phyloP scores from a whole-genome alignment of 1,284 basidiomycete genomes.

The Cutaneotrichosporon cutaneum region DNA sequence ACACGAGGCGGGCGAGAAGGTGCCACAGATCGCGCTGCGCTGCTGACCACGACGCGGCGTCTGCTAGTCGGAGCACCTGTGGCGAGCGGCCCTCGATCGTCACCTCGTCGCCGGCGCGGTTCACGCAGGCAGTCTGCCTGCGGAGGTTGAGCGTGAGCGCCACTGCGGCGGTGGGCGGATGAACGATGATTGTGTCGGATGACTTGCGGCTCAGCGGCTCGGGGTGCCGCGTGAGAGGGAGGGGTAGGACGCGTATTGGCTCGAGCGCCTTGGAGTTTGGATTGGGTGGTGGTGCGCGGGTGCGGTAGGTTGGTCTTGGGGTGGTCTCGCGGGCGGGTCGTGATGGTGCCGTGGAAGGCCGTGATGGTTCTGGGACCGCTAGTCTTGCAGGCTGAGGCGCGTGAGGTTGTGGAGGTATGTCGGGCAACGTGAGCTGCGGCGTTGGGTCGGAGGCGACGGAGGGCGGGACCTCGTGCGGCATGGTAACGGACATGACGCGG shows the following conservation, averaged over 20 bases:
- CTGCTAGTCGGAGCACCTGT: neutral
- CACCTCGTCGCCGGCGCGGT: neutral
- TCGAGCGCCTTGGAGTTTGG: neutral
- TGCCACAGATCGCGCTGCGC: constrained; percentile 31
- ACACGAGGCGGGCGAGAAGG: constrained; percentile 25
- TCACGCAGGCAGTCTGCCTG: neutral
- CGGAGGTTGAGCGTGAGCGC: constrained; percentile 16
- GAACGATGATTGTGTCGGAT: constrained; percentile 25
- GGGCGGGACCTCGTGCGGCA: neutral
- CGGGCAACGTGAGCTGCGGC: neutral
- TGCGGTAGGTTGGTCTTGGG: neutral
- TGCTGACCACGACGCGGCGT: constrained; percentile 21
- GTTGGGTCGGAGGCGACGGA: neutral
- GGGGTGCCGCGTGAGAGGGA: constrained; percentile 28
- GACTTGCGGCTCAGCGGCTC: constrained; percentile 9
- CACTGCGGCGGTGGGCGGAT: neutral
- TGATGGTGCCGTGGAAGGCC: neutral
- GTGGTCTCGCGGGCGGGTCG: neutral
- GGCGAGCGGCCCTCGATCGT: neutral
- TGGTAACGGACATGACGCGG: neutral
- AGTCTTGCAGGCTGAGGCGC: neutral
- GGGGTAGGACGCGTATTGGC: constrained; percentile 26
- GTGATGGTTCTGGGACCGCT: neutral
- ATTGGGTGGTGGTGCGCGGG: neutral
- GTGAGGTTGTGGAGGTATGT: neutral